Evolutionary conservation across 73 alveolate genomes (phyloP).

Genomic region (Stentor coeruleus): DNA sequence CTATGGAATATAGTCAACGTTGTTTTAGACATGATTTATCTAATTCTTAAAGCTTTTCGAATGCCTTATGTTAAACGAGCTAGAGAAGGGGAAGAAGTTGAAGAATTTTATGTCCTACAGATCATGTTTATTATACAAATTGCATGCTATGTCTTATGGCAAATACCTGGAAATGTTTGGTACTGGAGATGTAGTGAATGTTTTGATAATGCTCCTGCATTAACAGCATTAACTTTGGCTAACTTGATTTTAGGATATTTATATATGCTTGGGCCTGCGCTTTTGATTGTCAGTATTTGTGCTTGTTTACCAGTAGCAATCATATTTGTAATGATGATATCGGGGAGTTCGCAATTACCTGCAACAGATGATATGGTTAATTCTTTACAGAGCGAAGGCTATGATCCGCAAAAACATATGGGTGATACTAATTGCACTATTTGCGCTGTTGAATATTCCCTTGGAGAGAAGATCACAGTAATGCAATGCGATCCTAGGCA

Average conservation of each 20-base stretch:
- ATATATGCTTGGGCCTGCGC: neutral
- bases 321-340: neutral
- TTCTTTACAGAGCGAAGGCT: neutral
- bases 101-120: neutral
- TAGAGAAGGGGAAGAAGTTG: neutral
- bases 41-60: neutral
- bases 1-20: neutral
- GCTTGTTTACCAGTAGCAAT: slow-evolving; percentile 6
- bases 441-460: neutral
- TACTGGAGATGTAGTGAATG: neutral
- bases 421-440: slow-evolving; percentile 9
- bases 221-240: neutral
- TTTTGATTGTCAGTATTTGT: neutral
- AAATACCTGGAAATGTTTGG: slow-evolving; percentile 1
- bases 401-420: neutral
- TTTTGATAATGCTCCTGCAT: neutral
- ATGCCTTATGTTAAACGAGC: neutral
- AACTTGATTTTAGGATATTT: neutral
- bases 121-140: neutral
- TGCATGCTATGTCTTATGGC: neutral
- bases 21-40: neutral
- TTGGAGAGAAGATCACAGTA: slow-evolving; percentile 14
- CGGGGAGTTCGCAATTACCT: neutral
- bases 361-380: neutral
- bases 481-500: slow-evolving; percentile 31